Evolutionary conservation across 2,329 filamentous ascomycete species (phyloP).

Genomic region (Fusarium sp.): DNA sequence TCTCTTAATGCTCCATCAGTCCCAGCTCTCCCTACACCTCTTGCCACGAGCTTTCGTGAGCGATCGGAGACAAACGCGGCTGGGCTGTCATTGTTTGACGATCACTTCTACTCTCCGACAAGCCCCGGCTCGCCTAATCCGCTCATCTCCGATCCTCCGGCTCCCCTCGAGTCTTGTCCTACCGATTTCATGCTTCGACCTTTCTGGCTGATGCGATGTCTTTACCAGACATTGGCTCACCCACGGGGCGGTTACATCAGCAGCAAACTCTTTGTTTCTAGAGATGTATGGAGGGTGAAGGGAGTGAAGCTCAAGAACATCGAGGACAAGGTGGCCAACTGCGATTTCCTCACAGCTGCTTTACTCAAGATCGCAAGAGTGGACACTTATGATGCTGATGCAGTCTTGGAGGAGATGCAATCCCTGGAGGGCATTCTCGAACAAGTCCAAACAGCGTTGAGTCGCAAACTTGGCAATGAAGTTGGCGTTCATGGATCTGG

Average conservation of each 20-base stretch:
- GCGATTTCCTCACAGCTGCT: conserved; percentile 89
- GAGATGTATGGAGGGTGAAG: conserved; percentile 93
- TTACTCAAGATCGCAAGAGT: conserved; percentile 84
- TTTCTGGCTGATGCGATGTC: conserved; percentile 96
- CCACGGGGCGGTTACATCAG: conserved; percentile 92
- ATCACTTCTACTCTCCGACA: conserved; percentile 75
- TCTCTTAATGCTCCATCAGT: conserved; percentile 59
- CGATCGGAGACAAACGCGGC: conserved; percentile 65
- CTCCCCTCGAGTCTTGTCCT: conserved; percentile 89
- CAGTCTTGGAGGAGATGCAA: conserved; percentile 94
- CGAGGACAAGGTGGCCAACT: conserved; percentile 93
- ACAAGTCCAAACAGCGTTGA: conserved; percentile 78
- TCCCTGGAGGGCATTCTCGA: conserved; percentile 85
- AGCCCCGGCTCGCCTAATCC: conserved; percentile 73
- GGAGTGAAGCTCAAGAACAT: conserved; percentile 90
- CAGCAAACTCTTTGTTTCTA: conserved; percentile 88
- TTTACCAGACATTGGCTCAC: conserved; percentile 92
- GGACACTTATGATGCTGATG: conserved; percentile 90
- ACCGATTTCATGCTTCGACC: conserved; percentile 89
- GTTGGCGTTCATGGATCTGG: conserved; percentile 82
- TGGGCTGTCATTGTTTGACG: conserved; percentile 84
- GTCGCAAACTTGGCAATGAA: conserved; percentile 90
- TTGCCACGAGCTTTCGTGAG: conserved; percentile 69
- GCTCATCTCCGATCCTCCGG: conserved; percentile 71
- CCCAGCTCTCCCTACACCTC: conserved; percentile 74